Percentiles rank a stretch among this genome's conserved stretches.
phyloP scores from a whole-genome alignment of 495 filamentous ascomycete genomes.

The Bombardia bombarda region DNA sequence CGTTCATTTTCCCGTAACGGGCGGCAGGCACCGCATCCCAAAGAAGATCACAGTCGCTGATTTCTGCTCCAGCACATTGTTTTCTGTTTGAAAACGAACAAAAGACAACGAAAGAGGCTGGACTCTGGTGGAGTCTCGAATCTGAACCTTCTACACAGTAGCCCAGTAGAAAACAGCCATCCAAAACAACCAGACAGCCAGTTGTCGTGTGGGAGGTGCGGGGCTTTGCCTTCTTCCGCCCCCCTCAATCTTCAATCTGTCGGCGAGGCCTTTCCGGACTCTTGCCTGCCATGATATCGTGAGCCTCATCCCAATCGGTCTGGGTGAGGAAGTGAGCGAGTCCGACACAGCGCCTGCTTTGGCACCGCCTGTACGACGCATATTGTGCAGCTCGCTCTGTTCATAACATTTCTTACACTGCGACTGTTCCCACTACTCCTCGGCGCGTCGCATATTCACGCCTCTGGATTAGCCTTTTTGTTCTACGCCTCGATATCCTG shows the following conservation, averaged over 20 bases:
- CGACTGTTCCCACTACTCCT: too few relatives aligned
- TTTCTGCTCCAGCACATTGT: constrained; percentile 3
- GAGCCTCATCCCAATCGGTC: constrained; percentile 20
- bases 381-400: too few relatives aligned
- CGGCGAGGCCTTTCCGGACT: constrained; percentile 4
- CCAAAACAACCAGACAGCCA: background rate
- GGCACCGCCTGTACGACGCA: constrained; percentile 8
- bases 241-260: constrained; percentile 3
- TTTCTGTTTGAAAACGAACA: background rate
- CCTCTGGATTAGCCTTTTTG: too few relatives aligned
- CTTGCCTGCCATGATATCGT: constrained; percentile 27
- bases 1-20: constrained; percentile 24
- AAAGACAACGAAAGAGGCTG: background rate
- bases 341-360: constrained; percentile 8
- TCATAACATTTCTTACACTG: too few relatives aligned
- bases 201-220: background rate
- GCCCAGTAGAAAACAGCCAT: too few relatives aligned
- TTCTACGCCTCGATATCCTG: constrained; percentile 4
- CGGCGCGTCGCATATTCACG: too few relatives aligned
- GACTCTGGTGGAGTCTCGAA: background rate
- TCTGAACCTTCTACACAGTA: too few relatives aligned
- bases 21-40: constrained; percentile 10
- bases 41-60: constrained; percentile 13
- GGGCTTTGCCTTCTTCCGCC: background rate
- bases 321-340: constrained; percentile 18